Base-by-base conservation (phyloP, 2,329 filamentous ascomycete species). In the Talaromyces marneffei region DNA sequence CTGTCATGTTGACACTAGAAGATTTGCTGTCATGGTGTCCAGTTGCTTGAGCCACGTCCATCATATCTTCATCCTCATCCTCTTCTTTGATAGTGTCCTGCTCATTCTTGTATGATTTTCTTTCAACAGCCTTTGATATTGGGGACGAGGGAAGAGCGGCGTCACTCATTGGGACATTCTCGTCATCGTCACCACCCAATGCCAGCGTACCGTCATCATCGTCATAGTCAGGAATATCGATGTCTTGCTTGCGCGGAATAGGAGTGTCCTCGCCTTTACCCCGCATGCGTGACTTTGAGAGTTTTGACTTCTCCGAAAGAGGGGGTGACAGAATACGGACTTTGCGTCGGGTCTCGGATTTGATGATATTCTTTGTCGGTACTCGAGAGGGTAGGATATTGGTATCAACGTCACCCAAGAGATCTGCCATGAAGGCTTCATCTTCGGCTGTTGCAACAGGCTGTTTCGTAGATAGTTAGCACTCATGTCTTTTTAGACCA, bases 361-460 rank as follows among this genome's bases (percentile, higher is more conserved):
- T 89, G 66, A 92, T 81, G 40, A 87, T 78, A 75, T 84, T 87
- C 78, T 88, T 79, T 16, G 81, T 79, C 2, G 81, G 78, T 25
- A 76, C 72, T 31, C 84, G 80, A 31, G 82, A 74, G 59, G 83
- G 82, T 29, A 87, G 80, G 10, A 85, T 78, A 70, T 94, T 96
- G 55, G 85, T 85, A 71, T 97, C 91, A 60, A 99, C 90, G 75
- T 97, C 91, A 63, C 87, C 91, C 0, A 99, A 84, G 1, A 99
- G 82, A 69, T 88, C 86, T 18, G 86, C 85, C 76, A 99, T 85
- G 76, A 97, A 99, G 61, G 89, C 88, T 61, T 91, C 89, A 69
- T 97, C 93, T 66, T 91, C 93, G 68, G 92, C 88, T 4, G 91
- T 95, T 69, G 89, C 90, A 64, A 86, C 80, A 46, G 85, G 84